phyloP scores from a whole-genome alignment of 495 filamentous ascomycete species.

The Acidiella bohemica region DNA sequence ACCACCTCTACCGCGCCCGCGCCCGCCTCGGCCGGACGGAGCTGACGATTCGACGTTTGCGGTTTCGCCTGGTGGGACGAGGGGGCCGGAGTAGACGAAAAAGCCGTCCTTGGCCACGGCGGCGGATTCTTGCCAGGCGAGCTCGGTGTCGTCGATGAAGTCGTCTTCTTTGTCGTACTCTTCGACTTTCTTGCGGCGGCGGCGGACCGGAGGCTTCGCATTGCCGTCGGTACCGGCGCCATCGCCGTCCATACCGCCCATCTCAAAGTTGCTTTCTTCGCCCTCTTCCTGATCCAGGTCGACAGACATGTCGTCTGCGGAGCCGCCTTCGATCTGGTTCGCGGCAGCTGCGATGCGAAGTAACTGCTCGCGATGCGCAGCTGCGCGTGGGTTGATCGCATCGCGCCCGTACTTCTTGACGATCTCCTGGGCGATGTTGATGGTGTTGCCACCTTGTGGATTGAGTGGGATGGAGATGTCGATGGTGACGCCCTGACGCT shows the following conservation, averaged over 20 bases:
- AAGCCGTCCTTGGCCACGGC: constrained; percentile 70
- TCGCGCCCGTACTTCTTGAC: constrained; percentile 91
- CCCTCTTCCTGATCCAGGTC: constrained; percentile 24
- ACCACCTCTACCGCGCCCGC: constrained; percentile 57
- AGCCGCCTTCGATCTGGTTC: constrained; percentile 54
- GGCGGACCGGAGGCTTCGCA: constrained; percentile 41
- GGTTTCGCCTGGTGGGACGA: constrained; percentile 65
- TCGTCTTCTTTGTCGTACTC: constrained; percentile 94
- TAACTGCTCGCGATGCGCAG: constrained; percentile 68
- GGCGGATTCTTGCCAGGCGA: constrained; percentile 92
- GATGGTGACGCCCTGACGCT: constrained; percentile 60
- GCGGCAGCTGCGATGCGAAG: constrained; percentile 72
- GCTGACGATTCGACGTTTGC: constrained; percentile 43
- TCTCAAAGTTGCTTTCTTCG: constrained; percentile 58
- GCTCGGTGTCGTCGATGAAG: constrained; percentile 92
- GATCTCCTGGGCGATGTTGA: constrained; percentile 90
- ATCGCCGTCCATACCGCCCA: constrained; percentile 43
- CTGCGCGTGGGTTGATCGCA: constrained; percentile 77
- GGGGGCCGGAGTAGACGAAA: constrained; percentile 33
- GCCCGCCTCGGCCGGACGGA: constrained; percentile 35
- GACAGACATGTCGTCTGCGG: constrained; percentile 44
- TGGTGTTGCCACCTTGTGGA: constrained; percentile 69
- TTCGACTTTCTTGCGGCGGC: constrained; percentile 77
- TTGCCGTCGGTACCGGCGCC: constrained; percentile 35
- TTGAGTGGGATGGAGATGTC: constrained; percentile 68